Percentiles rank a stretch among this genome's conserved stretches.
Conservation (phyloP, 1,284 basidiomycete genomes). For the Melanopsichium pennsylvanicum region DNA sequence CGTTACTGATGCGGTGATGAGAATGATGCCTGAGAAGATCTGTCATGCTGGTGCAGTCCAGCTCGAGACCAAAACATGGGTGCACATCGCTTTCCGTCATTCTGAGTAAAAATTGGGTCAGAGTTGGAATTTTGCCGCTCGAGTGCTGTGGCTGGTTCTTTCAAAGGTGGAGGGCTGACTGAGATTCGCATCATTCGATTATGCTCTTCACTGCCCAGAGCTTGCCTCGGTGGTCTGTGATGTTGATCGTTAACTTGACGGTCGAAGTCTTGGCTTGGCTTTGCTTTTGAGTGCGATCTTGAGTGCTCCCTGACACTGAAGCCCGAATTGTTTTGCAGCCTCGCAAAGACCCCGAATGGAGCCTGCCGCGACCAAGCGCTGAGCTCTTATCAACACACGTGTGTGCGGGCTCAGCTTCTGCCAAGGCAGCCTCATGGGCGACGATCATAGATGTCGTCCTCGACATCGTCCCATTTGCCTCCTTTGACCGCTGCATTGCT, state of each 20-base stretch:
- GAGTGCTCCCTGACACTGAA: too few relatives aligned
- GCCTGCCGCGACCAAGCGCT: too few relatives aligned
- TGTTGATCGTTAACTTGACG: too few relatives aligned
- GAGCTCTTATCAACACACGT: too few relatives aligned
- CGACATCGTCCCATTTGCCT: slow-evolving; percentile 23
- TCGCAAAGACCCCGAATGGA: too few relatives aligned
- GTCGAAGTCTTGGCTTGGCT: neutral
- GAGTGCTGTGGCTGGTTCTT: neutral
- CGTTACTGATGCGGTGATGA: neutral
- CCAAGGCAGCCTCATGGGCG: slow-evolving; percentile 20
- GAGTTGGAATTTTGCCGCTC: slow-evolving; percentile 1
- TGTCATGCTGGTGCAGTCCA: slow-evolving; percentile 1
- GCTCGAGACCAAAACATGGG: neutral
- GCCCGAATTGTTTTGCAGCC: too few relatives aligned
- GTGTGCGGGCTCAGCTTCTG: too few relatives aligned
- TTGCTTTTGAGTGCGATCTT: neutral
- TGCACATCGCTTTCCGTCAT: neutral
- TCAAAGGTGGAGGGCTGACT: slow-evolving; percentile 30
- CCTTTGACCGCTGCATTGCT: neutral
- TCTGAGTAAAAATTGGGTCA: slow-evolving; percentile 14
- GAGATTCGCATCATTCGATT: slow-evolving; percentile 13
- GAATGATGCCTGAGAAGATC: neutral
- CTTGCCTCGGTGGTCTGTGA: too few relatives aligned
- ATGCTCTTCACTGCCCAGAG: too few relatives aligned
- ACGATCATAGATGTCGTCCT: slow-evolving; percentile 22